Evolutionary conservation across 306 rosid genomes (phyloP).

Genomic region (Quercus suber): DNA sequence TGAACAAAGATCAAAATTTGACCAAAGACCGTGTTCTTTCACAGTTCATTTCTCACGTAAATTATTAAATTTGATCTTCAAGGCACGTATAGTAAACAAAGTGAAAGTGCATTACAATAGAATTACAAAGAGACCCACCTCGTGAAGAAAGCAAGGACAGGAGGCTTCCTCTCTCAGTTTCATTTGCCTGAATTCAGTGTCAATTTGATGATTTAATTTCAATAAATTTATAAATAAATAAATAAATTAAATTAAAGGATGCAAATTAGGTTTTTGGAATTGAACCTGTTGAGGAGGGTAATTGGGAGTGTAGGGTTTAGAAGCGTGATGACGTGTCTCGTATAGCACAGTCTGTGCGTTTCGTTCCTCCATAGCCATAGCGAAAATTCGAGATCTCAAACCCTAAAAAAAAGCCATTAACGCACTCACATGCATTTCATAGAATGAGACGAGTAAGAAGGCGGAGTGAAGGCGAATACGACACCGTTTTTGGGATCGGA

Average conservation of each 20-base stretch:
- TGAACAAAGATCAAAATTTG: not conserved
- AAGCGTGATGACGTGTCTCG: conserved; percentile 76
- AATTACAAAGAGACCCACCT: conserved; percentile 62
- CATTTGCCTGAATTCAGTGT: conserved; percentile 42
- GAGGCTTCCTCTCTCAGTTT: conserved; percentile 38
- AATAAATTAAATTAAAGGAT: not conserved
- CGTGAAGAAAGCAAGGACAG: conserved; percentile 56
- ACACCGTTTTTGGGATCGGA: not conserved
- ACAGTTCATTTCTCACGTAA: not conserved
- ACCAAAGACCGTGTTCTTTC: not conserved
- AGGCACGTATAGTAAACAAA: not conserved
- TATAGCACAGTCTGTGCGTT: conserved; percentile 38
- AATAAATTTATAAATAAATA: not conserved
- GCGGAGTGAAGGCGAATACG: not conserved
- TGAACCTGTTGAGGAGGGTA: conserved; percentile 56
- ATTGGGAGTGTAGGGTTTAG: conserved; percentile 45
- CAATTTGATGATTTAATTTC: not conserved
- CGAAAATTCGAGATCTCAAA: conserved; percentile 20
- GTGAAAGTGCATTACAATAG: not conserved
- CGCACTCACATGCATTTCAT: conserved; percentile 29
- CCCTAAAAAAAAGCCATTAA: conserved; percentile 23
- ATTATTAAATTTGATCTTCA: not conserved
- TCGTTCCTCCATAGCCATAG: conserved; percentile 42
- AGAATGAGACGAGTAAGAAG: not conserved
- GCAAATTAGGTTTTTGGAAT: not conserved